These are phyloP conservation scores for Arthroderma sp. DNA, from an alignment of 2,329 filamentous ascomycete species.

Conservation along the genomic window DNA sequence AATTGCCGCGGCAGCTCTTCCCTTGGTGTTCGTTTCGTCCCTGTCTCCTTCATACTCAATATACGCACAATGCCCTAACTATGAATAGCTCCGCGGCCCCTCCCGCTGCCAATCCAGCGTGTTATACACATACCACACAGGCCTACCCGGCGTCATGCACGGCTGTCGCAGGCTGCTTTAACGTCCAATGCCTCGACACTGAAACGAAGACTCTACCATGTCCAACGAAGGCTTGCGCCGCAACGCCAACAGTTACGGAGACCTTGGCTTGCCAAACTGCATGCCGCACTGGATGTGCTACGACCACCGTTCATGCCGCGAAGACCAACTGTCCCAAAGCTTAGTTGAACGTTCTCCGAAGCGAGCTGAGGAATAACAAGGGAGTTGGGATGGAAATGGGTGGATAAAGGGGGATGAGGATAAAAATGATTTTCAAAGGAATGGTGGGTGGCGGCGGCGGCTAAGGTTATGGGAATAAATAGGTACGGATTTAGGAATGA, in stretches of 20 bases:
- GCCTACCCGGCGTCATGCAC: conserved; percentile 5
- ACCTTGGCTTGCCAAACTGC: conserved; percentile 5
- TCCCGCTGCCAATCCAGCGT: conserved; percentile 1
- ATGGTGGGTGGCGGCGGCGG: background rate
- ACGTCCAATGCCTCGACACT: conserved; percentile 7
- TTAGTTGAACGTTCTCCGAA: too few relatives aligned
- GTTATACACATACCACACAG: conserved; percentile 10
- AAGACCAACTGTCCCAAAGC: background rate
- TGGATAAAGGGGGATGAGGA: background rate
- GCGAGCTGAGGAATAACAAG: background rate
- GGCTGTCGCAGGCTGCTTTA: conserved; percentile 4
- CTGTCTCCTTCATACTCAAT: too few relatives aligned
- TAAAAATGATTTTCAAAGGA: background rate
- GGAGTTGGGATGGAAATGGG: background rate
- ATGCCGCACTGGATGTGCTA: conserved; percentile 8
- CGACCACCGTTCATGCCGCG: background rate
- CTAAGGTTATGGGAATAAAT: too few relatives aligned
- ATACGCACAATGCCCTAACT: too few relatives aligned
- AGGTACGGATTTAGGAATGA: background rate
- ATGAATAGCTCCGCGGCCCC: too few relatives aligned
- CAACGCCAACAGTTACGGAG: conserved; percentile 7
- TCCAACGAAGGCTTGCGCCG: conserved; percentile 3
- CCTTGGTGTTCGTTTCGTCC: too few relatives aligned
- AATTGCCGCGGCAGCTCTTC: too few relatives aligned
- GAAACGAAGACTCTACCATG: conserved; percentile 9